Evolutionary conservation across 2,329 filamentous ascomycete species (phyloP).

Genomic region (Aureobasidium lini): DNA sequence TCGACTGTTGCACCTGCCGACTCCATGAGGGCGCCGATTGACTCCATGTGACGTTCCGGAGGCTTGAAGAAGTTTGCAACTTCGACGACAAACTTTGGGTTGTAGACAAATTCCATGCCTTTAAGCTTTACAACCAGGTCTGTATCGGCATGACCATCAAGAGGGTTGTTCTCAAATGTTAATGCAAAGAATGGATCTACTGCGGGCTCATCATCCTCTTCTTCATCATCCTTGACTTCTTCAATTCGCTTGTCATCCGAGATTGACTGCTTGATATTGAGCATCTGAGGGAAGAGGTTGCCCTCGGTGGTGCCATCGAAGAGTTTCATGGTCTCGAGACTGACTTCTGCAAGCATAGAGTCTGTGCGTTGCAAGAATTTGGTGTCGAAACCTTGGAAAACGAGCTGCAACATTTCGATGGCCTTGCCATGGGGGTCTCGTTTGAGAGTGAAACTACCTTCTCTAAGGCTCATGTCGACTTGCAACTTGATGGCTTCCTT

Average conservation of each 20-base stretch:
- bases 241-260: conserved; percentile 43
- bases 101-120: conserved; percentile 95
- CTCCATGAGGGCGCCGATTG: conserved; percentile 91
- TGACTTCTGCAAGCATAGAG: conserved; percentile 80
- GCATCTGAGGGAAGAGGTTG: conserved; percentile 88
- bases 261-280: conserved; percentile 76
- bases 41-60: conserved; percentile 96
- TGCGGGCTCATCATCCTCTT: conserved; percentile 41
- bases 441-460: conserved; percentile 90
- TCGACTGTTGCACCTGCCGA: conserved; percentile 92
- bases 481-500: conserved; percentile 89
- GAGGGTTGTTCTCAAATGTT: conserved; percentile 87
- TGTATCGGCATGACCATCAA: conserved; percentile 86
- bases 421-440: conserved; percentile 71
- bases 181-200: conserved; percentile 85
- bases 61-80: conserved; percentile 94
- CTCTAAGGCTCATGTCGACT: conserved; percentile 85
- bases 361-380: conserved; percentile 85
- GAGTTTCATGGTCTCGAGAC: conserved; percentile 83
- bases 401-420: conserved; percentile 76
- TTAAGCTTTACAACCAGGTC: conserved; percentile 86
- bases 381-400: conserved; percentile 91
- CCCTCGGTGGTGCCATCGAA: conserved; percentile 93
- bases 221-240: conserved; percentile 41
- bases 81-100: conserved; percentile 84